Evolutionary conservation across 1,284 basidiomycete genomes (phyloP).

Genomic region (Apiotrichum gracile): DNA sequence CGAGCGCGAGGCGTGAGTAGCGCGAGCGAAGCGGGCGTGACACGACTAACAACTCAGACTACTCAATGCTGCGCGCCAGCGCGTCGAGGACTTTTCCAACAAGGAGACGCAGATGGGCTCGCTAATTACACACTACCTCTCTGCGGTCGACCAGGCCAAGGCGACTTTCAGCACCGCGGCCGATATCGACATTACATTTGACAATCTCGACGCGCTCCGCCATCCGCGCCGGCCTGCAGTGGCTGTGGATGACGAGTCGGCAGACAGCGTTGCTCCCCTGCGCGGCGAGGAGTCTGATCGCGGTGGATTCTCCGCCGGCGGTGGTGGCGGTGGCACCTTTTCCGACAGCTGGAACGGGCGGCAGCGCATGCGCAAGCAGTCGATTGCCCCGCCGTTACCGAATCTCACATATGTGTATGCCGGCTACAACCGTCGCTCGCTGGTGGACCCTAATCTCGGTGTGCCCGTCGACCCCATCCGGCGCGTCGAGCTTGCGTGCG

Average conservation of each 20-base stretch:
- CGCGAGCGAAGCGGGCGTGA: no score
- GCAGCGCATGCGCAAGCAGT: neutral
- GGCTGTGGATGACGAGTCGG: neutral
- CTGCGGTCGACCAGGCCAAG: constrained; percentile 28
- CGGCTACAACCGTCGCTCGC: constrained; percentile 26
- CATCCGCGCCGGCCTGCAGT: neutral
- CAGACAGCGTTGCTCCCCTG: constrained; percentile 5
- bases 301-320: neutral
- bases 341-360: neutral
- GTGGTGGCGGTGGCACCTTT: neutral
- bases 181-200: constrained; percentile 27
- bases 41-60: neutral
- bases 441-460: constrained; percentile 24
- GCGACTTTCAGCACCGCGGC: constrained; percentile 21
- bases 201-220: constrained; percentile 13
- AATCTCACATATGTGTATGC: constrained; percentile 14
- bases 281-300: neutral
- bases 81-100: neutral
- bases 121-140: constrained; percentile 25
- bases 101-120: constrained; percentile 16
- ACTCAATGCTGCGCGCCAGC: neutral
- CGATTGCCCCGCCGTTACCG: constrained; percentile 6
- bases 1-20: constrained; percentile 7
- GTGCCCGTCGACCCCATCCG: constrained; percentile 24
- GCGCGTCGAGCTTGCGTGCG: constrained; percentile 21